A percentile compares a stretch with the other conserved stretches of the same genome.
Conservation (phyloP, 768 basidiomycete genomes). For the Sutorius australiensis region DNA sequence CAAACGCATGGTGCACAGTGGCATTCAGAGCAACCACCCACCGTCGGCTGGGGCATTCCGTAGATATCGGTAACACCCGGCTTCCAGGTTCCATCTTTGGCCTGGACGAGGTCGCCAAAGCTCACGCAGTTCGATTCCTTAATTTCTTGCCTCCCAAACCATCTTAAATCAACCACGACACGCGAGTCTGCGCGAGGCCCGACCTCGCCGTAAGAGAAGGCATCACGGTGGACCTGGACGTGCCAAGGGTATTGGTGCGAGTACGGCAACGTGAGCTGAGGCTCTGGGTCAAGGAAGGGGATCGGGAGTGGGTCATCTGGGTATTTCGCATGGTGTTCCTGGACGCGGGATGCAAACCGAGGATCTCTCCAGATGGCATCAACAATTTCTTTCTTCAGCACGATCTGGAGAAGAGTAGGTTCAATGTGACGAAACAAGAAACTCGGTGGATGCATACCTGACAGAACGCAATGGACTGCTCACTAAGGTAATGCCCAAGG, state of each 20-base stretch:
- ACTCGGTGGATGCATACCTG: not conserved
- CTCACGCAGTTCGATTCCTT: not conserved
- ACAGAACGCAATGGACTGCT: not conserved
- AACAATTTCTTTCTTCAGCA: not conserved
- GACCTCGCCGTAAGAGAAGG: not conserved
- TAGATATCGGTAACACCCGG: not conserved
- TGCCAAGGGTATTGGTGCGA: not conserved
- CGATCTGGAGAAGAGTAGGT: not conserved
- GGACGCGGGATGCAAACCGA: not conserved
- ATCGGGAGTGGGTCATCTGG: not conserved
- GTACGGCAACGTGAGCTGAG: not conserved
- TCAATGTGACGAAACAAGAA: not conserved
- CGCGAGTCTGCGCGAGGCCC: not conserved
- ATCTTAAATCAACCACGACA: not conserved
- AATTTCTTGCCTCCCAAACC: not conserved
- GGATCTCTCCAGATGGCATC: not conserved
- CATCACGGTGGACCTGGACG: not conserved
- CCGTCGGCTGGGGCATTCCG: not conserved
- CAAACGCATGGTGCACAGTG: not conserved
- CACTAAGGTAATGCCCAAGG: not conserved
- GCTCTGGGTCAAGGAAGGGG: not conserved
- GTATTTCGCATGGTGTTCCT: not conserved
- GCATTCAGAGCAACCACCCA: not conserved
- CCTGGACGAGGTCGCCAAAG: not conserved
- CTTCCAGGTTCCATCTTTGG: not conserved